Base-by-base conservation (phyloP, 2,329 filamentous ascomycete species). In the Bimuria novae-zelandiae region DNA sequence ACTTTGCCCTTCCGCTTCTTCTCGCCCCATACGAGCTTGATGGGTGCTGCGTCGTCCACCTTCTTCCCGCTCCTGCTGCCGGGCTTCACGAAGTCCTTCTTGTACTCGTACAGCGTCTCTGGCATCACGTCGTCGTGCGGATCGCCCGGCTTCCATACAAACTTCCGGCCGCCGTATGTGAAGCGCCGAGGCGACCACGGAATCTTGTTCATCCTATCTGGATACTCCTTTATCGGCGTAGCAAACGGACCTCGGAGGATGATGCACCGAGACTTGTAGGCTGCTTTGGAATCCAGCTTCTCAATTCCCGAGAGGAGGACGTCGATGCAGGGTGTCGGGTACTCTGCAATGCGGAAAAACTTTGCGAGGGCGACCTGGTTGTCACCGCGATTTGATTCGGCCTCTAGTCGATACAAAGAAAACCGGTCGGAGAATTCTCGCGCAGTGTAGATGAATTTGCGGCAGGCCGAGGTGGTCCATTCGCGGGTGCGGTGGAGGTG, bases 61-160 rank as follows among this genome's bases (percentile, higher is more conserved):
- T 67, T 60, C 59, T 73, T 73, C 42, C 70, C 70, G 11, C 68
- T 71, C 35, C 70, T 53, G 56, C 68, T 71, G 7, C 69, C 69
- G 17, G 70, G 68, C 56, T 72, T 72, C 8, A 67, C 62, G 64
- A 64, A 71, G 40, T 72, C 69, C 25, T 60, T 62, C 23, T 62
- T 61, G 45, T 68, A 73, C 47, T 73, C 70, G 55, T 72, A 73
- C 19, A 73, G 59, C 4, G 69, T 71, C 59, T 73, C 70, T 5
- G 69, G 69, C 70, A 73, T 73, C 5, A 69, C 68, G 32, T 82
- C 78, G 56, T 82, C 79, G 63, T 82, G 67, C 2, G 77, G 75
- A 19, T 73, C 62, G 17, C 73, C 77, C 7, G 69, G 70, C 30
- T 67, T 78, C 76, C 79, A 82, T 17, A 75, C 70, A 50, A 73